phyloP scores from a whole-genome alignment of 768 basidiomycete species.

The Tubosaeta brunneosetosa region DNA sequence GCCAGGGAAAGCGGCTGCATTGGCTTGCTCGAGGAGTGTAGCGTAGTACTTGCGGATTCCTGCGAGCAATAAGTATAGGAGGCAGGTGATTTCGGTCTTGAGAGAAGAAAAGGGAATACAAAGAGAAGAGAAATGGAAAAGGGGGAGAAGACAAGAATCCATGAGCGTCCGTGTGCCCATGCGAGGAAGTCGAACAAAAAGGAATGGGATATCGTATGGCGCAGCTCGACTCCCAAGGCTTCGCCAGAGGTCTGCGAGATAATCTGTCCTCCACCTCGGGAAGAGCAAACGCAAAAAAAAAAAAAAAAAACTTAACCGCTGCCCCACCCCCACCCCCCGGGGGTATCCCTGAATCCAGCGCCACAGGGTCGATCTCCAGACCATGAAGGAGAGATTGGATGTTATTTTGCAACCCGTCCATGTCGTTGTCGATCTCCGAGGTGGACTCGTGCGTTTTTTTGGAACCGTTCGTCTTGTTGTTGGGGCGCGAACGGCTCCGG shows the following conservation, averaged over 20 bases:
- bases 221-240: slow-evolving; percentile 44
- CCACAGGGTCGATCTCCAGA: slow-evolving; percentile 56
- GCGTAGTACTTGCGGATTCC: slow-evolving; percentile 13
- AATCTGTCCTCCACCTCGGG: slow-evolving; percentile 34
- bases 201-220: slow-evolving; percentile 27
- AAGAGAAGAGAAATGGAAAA: slow-evolving; percentile 29
- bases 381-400: slow-evolving; percentile 70
- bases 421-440: slow-evolving; percentile 64
- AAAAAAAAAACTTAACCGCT: too few relatives aligned
- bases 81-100: slow-evolving; percentile 37
- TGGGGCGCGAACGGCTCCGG: slow-evolving; percentile 32
- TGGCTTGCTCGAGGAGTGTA: slow-evolving; percentile 14
- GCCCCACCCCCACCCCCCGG: slow-evolving; percentile 12
- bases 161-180: slow-evolving; percentile 40
- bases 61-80: slow-evolving; percentile 30
- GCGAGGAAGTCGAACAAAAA: slow-evolving; percentile 37
- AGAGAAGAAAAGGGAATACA: slow-evolving; percentile 26
- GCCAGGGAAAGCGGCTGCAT: slow-evolving; percentile 8
- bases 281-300: slow-evolving; percentile 36
- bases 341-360: slow-evolving; percentile 13
- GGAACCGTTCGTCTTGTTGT: slow-evolving; percentile 40
- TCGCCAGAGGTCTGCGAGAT: slow-evolving; percentile 36
- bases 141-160: slow-evolving; percentile 32
- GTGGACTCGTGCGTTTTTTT: slow-evolving; percentile 57
- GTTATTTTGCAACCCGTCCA: slow-evolving; percentile 61